phyloP scores from a whole-genome alignment of 1,284 basidiomycete species.

The Apiotrichum siamense region DNA sequence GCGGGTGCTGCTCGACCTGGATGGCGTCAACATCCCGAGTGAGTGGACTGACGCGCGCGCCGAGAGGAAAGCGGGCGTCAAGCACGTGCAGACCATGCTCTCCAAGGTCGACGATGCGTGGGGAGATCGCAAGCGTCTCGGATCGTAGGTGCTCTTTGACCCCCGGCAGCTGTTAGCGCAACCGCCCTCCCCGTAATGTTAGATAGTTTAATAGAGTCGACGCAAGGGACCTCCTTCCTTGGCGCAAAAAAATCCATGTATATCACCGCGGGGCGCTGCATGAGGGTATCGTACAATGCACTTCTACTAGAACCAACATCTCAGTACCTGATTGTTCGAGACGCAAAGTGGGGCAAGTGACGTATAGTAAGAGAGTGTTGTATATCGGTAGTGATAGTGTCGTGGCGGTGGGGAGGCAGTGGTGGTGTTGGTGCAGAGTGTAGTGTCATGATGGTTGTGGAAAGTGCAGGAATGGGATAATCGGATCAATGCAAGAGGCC shows the following conservation, averaged over 20 bases:
- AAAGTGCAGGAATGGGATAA: not conserved
- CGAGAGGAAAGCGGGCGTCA: conserved; percentile 50
- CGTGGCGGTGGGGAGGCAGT: not conserved
- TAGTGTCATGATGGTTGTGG: conserved; percentile 4
- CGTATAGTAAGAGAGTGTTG: not conserved
- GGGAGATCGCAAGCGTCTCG: conserved; percentile 44
- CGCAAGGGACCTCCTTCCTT: too few relatives aligned
- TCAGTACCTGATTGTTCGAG: conserved; percentile 25
- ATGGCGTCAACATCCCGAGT: conserved; percentile 48
- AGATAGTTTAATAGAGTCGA: too few relatives aligned
- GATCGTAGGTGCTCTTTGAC: conserved; percentile 15
- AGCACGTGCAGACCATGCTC: conserved; percentile 47
- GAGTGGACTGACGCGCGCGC: conserved; percentile 47
- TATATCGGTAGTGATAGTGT: not conserved
- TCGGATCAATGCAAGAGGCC: not conserved
- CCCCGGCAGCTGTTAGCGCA: not conserved
- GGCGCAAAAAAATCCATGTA: too few relatives aligned
- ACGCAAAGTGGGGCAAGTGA: not conserved
- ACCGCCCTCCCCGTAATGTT: too few relatives aligned
- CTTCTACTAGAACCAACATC: conserved; percentile 12
- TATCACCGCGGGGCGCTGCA: conserved; percentile 4
- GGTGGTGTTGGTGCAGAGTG: not conserved
- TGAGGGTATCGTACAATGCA: conserved; percentile 24
- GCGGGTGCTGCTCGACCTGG: conserved; percentile 49
- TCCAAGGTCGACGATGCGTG: conserved; percentile 48